Conservation (phyloP, 2,329 filamentous ascomycete species). For the Harringtonia aguacate region DNA sequence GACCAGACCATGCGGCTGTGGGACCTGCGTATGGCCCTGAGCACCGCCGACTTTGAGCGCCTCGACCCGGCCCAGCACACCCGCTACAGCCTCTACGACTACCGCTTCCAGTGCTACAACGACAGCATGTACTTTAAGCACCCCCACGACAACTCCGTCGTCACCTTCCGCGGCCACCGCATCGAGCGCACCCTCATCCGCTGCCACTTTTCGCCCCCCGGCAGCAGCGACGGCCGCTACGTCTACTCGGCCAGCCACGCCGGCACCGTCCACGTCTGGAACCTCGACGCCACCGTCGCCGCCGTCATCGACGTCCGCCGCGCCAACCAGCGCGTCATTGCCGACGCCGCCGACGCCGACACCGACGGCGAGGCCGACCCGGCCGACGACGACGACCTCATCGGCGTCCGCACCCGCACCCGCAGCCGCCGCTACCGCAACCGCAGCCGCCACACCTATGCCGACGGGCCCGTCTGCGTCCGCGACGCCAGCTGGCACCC, state of each 20-base stretch:
- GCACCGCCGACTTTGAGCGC: conserved; percentile 49
- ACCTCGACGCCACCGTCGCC: conserved; percentile 74
- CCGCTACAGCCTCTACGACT: conserved; percentile 66
- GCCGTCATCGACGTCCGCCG: conserved; percentile 66
- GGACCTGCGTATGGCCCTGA: conserved; percentile 86
- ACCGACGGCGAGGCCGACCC: neutral
- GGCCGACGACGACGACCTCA: neutral
- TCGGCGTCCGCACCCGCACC: neutral
- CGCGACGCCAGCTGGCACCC: conserved; percentile 90
- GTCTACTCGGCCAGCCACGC: conserved; percentile 89
- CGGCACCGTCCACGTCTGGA: conserved; percentile 85
- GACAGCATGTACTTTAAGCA: conserved; percentile 59
- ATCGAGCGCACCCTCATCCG: conserved; percentile 85
- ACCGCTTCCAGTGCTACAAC: conserved; percentile 58
- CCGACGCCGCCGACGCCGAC: neutral
- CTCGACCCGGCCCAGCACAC: conserved; percentile 46
- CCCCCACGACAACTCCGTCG: conserved; percentile 78
- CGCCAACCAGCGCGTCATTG: conserved; percentile 37
- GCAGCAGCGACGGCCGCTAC: conserved; percentile 78
- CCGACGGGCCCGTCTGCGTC: conserved; percentile 51
- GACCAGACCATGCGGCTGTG: conserved; percentile 97
- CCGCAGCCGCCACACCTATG: neutral
- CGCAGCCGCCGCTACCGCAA: neutral
- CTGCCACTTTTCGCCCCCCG: conserved; percentile 87
- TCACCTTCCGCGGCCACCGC: conserved; percentile 85